Evolutionary conservation across 345 rosid genomes (phyloP).

Genomic region (Populus euphratica): DNA sequence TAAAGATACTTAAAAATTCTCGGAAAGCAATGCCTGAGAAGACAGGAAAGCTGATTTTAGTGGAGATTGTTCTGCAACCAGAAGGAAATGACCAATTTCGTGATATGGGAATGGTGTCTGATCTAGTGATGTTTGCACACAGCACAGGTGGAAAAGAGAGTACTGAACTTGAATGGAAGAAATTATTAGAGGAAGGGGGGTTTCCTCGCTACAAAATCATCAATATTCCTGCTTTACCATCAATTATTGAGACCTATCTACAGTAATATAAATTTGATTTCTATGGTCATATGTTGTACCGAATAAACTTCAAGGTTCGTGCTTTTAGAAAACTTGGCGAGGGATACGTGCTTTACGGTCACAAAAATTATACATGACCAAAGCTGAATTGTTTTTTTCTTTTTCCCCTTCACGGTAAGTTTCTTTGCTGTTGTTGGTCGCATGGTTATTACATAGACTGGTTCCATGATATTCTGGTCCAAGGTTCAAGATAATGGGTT

Average conservation of each 20-base stretch:
- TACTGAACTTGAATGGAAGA: constrained; percentile 34
- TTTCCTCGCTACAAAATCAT: constrained; percentile 32
- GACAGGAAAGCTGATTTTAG: background rate
- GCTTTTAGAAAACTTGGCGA: no score
- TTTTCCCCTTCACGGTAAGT: no score
- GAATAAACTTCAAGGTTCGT: no score
- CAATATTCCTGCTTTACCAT: constrained; percentile 19
- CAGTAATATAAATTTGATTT: background rate
- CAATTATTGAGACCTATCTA: constrained; percentile 30
- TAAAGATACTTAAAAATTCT: constrained; percentile 29
- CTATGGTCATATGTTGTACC: no score
- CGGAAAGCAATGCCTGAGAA: constrained; percentile 8
- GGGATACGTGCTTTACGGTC: no score
- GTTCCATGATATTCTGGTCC: no score
- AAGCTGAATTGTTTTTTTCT: no score
- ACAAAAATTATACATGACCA: no score
- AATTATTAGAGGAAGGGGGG: constrained; percentile 30
- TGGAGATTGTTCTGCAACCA: constrained; percentile 18
- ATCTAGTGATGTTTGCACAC: constrained; percentile 33
- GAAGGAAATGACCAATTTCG: constrained; percentile 4
- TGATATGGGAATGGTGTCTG: constrained; percentile 5
- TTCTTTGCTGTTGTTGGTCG: no score
- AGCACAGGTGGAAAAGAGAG: constrained; percentile 23
- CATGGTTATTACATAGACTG: no score
- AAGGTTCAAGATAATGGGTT: no score